Evolutionary conservation across 2,329 filamentous ascomycete genomes (phyloP).

Genomic region (Aureobasidium sp.): DNA sequence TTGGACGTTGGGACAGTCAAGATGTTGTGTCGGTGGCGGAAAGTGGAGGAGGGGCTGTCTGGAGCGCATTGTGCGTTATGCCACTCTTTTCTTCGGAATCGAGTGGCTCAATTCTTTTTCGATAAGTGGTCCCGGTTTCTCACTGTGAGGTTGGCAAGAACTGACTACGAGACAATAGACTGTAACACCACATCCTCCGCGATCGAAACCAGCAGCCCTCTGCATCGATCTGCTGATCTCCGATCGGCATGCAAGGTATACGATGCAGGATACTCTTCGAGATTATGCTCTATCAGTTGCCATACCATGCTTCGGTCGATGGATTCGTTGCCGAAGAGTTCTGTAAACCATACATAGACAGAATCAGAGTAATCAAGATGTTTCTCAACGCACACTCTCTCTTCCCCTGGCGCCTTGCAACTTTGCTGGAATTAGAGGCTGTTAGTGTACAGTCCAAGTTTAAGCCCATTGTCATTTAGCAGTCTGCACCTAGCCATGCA

Average conservation of each 20-base stretch:
- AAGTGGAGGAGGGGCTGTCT: conserved; percentile 20
- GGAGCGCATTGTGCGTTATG: conserved; percentile 14
- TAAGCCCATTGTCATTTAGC: background rate
- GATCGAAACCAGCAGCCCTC: background rate
- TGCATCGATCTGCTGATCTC: background rate
- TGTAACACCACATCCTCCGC: background rate
- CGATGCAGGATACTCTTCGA: no score
- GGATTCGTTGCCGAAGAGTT: background rate
- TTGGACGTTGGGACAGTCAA: background rate
- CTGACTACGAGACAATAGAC: conserved; percentile 19
- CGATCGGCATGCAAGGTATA: background rate
- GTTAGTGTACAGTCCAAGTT: background rate
- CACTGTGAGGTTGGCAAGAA: background rate
- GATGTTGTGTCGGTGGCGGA: conserved; percentile 12
- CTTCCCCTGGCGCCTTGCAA: background rate
- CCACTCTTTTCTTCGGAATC: conserved; percentile 18
- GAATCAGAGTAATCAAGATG: background rate
- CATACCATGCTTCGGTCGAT: background rate
- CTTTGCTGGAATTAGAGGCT: background rate
- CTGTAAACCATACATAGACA: background rate
- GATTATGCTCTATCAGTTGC: background rate
- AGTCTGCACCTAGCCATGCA: conserved; percentile 11
- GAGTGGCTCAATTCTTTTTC: conserved; percentile 28
- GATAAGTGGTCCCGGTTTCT: conserved; percentile 29
- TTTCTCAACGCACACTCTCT: background rate